phyloP scores from a whole-genome alignment of 179 eudicot species.

The Nepenthes alata region DNA sequence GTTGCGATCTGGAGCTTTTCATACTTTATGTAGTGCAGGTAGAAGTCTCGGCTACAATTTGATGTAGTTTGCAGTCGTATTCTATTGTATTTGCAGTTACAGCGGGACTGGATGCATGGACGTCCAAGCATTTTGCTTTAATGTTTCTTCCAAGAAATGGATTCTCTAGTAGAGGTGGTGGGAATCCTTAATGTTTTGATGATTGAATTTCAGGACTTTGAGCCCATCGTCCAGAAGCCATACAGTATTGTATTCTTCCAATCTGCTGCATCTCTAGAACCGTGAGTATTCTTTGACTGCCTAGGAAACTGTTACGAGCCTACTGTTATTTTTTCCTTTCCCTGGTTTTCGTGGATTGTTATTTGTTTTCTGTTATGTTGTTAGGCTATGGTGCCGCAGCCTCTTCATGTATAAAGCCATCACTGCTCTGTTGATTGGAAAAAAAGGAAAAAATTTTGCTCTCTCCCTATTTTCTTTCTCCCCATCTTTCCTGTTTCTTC shows the following conservation, averaged over 20 bases:
- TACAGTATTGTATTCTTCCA: slow-evolving; percentile 85
- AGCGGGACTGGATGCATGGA: neutral
- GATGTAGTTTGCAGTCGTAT: neutral
- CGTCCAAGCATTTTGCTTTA: neutral
- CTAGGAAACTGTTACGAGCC: neutral
- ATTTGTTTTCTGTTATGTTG: too few relatives aligned
- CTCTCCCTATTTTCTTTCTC: too few relatives aligned
- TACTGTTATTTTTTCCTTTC: neutral
- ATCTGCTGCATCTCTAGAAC: slow-evolving; percentile 89
- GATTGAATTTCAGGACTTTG: slow-evolving; percentile 68
- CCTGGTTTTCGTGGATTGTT: neutral
- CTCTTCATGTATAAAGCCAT: too few relatives aligned
- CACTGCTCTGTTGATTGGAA: too few relatives aligned
- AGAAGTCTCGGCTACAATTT: slow-evolving; percentile 4
- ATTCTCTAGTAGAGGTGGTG: neutral
- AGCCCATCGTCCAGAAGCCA: slow-evolving; percentile 91
- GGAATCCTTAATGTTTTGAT: neutral
- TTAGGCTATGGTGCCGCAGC: too few relatives aligned
- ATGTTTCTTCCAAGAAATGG: neutral
- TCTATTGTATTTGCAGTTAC: neutral
- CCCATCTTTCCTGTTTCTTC: too few relatives aligned
- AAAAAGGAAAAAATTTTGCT: too few relatives aligned
- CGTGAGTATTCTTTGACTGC: slow-evolving; percentile 34
- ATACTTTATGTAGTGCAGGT: slow-evolving; percentile 68
- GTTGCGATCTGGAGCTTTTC: slow-evolving; percentile 93